A percentile compares a stretch with the other conserved stretches of the same genome.
Conservation (phyloP, 1,284 basidiomycete genomes). For the Trichosporon coremiiforme region DNA sequence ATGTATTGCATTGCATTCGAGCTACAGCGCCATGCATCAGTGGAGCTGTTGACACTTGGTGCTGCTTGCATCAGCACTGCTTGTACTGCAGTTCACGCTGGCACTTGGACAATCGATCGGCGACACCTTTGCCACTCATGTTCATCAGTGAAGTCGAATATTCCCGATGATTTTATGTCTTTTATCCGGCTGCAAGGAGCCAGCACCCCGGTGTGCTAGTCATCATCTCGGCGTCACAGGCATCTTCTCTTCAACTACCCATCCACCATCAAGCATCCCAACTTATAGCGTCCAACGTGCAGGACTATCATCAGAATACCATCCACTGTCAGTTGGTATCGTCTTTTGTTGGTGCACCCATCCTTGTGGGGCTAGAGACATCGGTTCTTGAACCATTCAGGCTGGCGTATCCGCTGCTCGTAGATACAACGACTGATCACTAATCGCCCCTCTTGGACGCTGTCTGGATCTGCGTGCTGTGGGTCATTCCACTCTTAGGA, state of each 20-base stretch:
- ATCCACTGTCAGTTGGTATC: slow-evolving; percentile 19
- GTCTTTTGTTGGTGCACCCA: slow-evolving; percentile 18
- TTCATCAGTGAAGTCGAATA: too few species aligned
- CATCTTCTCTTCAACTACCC: neutral
- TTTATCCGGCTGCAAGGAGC: neutral
- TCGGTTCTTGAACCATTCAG: slow-evolving; percentile 13
- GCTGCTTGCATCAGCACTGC: too few species aligned
- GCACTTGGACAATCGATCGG: too few species aligned
- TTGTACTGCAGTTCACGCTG: too few species aligned
- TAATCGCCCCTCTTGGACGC: slow-evolving; percentile 15
- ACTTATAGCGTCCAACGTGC: slow-evolving; percentile 19
- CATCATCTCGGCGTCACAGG: neutral
- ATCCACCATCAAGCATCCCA: slow-evolving; percentile 18
- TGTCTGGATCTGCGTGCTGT: neutral
- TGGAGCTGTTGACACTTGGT: neutral
- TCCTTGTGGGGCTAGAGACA: slow-evolving; percentile 2
- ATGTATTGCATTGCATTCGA: slow-evolving; percentile 11
- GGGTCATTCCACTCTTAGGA: neutral
- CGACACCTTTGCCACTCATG: neutral
- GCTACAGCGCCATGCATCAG: neutral
- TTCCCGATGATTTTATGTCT: neutral
- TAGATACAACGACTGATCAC: slow-evolving; percentile 16
- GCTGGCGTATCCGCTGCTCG: slow-evolving; percentile 13
- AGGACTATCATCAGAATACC: slow-evolving; percentile 16
- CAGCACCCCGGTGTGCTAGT: neutral